Evolutionary conservation across 192 early-diverging fungal genomes (phyloP), one percentile per base, ranked within the genome.

Genomic region (Spizellomyces punctatus): DNA sequence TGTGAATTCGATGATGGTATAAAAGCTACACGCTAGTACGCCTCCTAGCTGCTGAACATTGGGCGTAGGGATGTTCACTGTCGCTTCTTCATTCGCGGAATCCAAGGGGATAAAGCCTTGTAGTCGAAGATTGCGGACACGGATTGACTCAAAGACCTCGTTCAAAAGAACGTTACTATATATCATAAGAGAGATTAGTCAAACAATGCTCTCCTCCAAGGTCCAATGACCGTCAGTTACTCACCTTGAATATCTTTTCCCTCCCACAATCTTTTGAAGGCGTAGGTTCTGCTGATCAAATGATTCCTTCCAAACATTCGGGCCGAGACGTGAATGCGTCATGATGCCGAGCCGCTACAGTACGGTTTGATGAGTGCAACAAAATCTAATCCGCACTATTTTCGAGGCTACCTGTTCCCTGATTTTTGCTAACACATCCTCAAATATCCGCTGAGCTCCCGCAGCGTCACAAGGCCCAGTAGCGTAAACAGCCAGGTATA

Each of bases 1-100:
- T 36, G 62, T 50, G 64, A 72, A 72, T 46, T 72, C 62, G 10
- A 64, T 19, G 8, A 72, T 46, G 12, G 71, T 19, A 57, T 52
- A 72, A 14, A 63, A 42, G 49, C 62, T 72, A 63, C 45, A 48
- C 6, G 71, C 12, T 16, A 72, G 10, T 17, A 55, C 17, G 16
- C 10, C 19, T 6, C 62, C 71, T 41, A 72, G 36, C 8, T 41
- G 16, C 6, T 70, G 21, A 5, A 41, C 66, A 16, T 9, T 17
- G 41, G 45, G 12, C 44, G 45, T 45, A 3, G 63, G 16, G 2
- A 10, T 16, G 14, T 45, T 9, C 45, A 46, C 2, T 10, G 12
- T 27, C 1, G 49, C 27, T 19, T 6, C 22, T 8, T 16, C 12
- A 17, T 54, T 54, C 14, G 21, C 58, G 6, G 5, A 27, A 43